A percentile compares a stretch with the other conserved stretches of the same genome.
Conservation (phyloP, 2,329 filamentous ascomycete genomes). For the Nannizziopsis arthrosporioides region DNA sequence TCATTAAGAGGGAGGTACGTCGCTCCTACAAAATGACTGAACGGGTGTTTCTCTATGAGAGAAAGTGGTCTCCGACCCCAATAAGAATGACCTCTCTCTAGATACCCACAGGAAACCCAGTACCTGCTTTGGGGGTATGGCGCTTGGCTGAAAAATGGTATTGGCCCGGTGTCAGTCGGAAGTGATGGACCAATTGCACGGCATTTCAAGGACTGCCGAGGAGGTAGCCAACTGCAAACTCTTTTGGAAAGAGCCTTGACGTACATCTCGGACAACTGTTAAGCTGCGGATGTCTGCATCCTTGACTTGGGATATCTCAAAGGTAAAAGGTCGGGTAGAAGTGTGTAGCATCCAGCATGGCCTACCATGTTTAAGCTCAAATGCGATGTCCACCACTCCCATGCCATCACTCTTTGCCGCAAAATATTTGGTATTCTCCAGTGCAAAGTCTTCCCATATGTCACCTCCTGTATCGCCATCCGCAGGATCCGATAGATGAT, state of each 20-base stretch:
- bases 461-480: neutral
- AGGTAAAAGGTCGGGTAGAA: neutral
- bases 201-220: conserved; percentile 9
- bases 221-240: neutral
- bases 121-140: too few species aligned
- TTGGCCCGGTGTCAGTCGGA: neutral
- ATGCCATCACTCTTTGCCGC: conserved; percentile 5
- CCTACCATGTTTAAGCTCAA: neutral
- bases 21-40: too few species aligned
- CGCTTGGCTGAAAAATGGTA: too few species aligned
- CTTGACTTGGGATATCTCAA: conserved; percentile 1
- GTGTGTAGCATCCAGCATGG: conserved; percentile 7
- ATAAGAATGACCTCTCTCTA: too few species aligned
- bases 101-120: too few species aligned
- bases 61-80: too few species aligned
- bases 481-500: neutral
- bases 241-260: neutral
- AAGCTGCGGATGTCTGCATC: conserved; percentile 4
- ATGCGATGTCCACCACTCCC: conserved; percentile 6
- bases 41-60: too few species aligned
- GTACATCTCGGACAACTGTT: conserved; percentile 4
- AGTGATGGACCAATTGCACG: conserved; percentile 2
- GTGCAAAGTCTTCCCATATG: neutral
- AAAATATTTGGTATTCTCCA: neutral
- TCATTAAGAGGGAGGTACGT: too few species aligned